A percentile compares a stretch with the other conserved stretches of the same genome.
Conservation (phyloP, 2,329 filamentous ascomycete genomes). For the Cercospora beticola region DNA sequence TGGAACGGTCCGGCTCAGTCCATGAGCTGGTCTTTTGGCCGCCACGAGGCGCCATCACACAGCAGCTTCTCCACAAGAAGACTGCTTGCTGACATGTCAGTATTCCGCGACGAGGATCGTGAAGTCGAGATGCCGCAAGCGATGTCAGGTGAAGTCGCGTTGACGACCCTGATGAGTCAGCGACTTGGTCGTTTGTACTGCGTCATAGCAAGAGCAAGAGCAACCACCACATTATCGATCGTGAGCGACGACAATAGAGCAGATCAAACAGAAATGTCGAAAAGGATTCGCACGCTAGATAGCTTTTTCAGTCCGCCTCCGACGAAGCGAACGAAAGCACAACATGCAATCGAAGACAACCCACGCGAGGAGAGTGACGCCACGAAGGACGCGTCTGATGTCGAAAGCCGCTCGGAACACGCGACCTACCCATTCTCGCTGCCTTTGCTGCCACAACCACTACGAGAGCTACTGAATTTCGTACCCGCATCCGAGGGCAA, state of each 20-base stretch:
- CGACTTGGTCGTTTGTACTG: background rate
- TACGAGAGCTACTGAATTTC: constrained; percentile 46
- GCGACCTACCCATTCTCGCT: constrained; percentile 55
- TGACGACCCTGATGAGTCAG: background rate
- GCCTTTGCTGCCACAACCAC: constrained; percentile 47
- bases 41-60: constrained; percentile 5
- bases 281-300: constrained; percentile 64
- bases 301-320: constrained; percentile 62
- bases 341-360: background rate
- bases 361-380: background rate
- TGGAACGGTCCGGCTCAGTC: background rate
- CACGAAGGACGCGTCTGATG: constrained; percentile 1
- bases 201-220: constrained; percentile 9
- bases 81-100: background rate
- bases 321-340: constrained; percentile 41
- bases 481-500: constrained; percentile 51
- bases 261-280: constrained; percentile 25
- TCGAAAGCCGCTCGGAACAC: constrained; percentile 43
- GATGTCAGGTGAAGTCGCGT: constrained; percentile 13
- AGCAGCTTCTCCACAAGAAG: background rate
- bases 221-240: background rate
- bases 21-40: constrained; percentile 7
- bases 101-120: background rate
- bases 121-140: background rate
- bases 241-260: background rate